Base-by-base conservation (phyloP, 73 alveolate genomes). In the Chromera velia region DNA sequence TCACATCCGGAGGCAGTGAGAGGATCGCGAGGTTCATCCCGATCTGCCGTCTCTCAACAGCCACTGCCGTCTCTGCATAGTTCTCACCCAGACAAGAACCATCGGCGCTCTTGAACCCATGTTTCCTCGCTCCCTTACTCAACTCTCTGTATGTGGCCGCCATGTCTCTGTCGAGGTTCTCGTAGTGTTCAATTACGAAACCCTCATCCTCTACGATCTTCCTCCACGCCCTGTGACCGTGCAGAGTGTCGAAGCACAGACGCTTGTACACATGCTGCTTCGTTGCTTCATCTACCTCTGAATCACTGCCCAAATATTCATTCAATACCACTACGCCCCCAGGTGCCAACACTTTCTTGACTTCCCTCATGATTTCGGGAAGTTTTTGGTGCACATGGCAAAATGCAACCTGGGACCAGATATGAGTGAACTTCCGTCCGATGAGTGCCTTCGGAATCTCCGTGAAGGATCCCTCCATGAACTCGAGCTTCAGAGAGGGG, bases 251-350 rank as follows among this genome's bases (percentile, higher is more conserved):
- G 28, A 73, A 73, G 48, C 48, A 70, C 31, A 73, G 71, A 22
- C 81, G 81, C 32, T 73, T 73, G 49, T 73, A 73, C 71, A 73
- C 45, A 32, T 73, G 81, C 81, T 33, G 63, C 18, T 27, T 30
- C 31, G 40, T 28, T 31, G 28, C 32, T 18, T 9, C 75, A n/a
- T 30, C 27, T 27, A 19, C 1, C n/a, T 68, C 0, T 13, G 7
- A 24, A 27, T 0, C 0, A 0, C 31, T 28, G 74, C 27, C 31
- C 31, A 17, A 10, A 64, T 0, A 17, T 22, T 63, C 71, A 27
- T 73, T 70, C 49, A 73, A 69, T 32, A 46, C 70, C 27, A 73
- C 81, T 32, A 73, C 10, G 66, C 81, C 81, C 6, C 81, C 81
- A 0, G 81, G 81, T n/a, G 28, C 81, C 71, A 73, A 32, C 0